These are phyloP conservation scores for Colletotrichum eleusines DNA, from an alignment of 2,329 filamentous ascomycete species.

Conservation along the genomic window DNA sequence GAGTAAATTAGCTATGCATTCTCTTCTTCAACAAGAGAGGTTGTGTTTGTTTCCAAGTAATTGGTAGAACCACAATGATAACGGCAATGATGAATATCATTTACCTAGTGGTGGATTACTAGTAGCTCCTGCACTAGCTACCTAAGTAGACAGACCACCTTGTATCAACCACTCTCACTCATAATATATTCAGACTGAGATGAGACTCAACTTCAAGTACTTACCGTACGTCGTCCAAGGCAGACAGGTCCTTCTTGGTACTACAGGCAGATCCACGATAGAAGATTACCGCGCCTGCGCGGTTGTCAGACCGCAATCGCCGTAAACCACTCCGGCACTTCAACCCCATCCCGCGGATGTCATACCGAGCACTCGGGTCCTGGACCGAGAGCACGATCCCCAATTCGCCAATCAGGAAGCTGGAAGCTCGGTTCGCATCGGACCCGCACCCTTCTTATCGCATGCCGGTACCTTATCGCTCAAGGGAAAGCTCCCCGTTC, in stretches of 20 bases:
- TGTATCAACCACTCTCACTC: neutral
- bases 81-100: neutral
- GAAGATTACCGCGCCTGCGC: neutral
- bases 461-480: constrained; percentile 18
- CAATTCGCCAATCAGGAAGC: constrained; percentile 17
- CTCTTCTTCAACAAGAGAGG: neutral
- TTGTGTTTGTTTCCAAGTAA: neutral
- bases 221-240: too few relatives aligned
- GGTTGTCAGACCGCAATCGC: neutral
- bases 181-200: neutral
- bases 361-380: constrained; percentile 20
- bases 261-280: neutral
- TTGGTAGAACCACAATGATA: neutral
- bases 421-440: neutral
- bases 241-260: neutral
- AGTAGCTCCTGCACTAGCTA: neutral
- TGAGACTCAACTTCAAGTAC: neutral
- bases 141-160: neutral
- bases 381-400: constrained; percentile 4
- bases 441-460: constrained; percentile 22
- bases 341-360: constrained; percentile 3
- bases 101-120: neutral
- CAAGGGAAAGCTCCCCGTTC: constrained; percentile 14
- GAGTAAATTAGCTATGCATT: neutral
- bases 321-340: neutral